Evolutionary conservation across 495 filamentous ascomycete species (phyloP).

Genomic region (Bryoglossum gracile): DNA sequence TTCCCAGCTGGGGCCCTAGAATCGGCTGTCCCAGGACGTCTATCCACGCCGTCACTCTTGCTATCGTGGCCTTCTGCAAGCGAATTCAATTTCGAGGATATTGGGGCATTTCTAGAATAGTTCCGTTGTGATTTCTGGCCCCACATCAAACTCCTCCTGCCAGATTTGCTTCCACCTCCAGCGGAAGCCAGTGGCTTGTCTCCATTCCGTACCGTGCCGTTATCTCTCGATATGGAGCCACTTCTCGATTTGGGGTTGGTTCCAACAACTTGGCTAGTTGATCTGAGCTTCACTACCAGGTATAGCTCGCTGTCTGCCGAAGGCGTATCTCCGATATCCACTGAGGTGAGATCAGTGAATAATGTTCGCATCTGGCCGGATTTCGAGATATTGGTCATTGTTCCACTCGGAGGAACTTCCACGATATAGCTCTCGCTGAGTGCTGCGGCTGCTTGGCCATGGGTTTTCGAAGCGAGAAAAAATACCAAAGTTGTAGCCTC

Average conservation of each 20-base stretch:
- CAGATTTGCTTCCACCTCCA: constrained; percentile 36
- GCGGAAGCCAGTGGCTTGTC: constrained; percentile 12
- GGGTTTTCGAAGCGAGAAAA: constrained; percentile 66
- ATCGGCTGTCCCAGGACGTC: constrained; percentile 45
- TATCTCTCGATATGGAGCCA: constrained; percentile 10
- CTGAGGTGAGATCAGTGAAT: constrained; percentile 74
- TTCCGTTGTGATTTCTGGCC: constrained; percentile 46
- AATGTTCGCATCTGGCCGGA: constrained; percentile 69
- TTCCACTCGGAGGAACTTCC: constrained; percentile 67
- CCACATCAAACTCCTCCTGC: constrained; percentile 83
- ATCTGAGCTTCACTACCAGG: constrained; percentile 75
- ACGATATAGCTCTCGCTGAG: constrained; percentile 79
- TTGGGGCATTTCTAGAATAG: constrained; percentile 36
- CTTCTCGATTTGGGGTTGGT: constrained; percentile 36
- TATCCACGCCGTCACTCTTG: constrained; percentile 23
- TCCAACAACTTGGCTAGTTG: constrained; percentile 44
- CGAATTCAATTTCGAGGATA: constrained; percentile 36
- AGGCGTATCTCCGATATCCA: constrained; percentile 74
- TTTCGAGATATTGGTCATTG: constrained; percentile 49
- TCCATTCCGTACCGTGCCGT: neutral
- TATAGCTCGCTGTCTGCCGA: constrained; percentile 62
- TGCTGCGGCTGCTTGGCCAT: constrained; percentile 51
- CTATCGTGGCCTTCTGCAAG: constrained; percentile 40
- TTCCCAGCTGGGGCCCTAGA: constrained; percentile 36
- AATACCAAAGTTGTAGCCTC: constrained; percentile 69